Conservation (phyloP, 805 yeast species). For the Teunomyces kruisii region DNA sequence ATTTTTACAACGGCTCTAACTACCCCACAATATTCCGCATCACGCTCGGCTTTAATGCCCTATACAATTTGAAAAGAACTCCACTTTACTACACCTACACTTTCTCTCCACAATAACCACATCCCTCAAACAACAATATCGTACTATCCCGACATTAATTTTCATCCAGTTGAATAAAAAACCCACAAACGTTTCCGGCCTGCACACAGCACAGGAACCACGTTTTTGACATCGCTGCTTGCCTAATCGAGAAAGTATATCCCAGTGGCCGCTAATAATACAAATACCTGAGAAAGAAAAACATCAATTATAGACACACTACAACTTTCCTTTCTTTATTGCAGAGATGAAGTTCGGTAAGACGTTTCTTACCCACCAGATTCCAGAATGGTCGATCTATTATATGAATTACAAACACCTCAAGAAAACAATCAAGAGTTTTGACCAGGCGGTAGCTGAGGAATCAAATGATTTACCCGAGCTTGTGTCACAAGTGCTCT, state of each 20-base stretch:
- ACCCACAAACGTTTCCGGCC: not conserved
- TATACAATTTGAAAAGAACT: too few species aligned
- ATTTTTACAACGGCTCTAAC: not conserved
- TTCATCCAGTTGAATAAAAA: not conserved
- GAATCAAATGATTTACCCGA: slow-evolving; percentile 19
- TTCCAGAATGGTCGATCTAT: slow-evolving; percentile 86
- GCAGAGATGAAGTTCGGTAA: slow-evolving; percentile 76
- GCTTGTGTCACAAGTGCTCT: slow-evolving; percentile 35
- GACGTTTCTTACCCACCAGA: slow-evolving; percentile 76
- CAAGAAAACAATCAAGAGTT: slow-evolving; percentile 74
- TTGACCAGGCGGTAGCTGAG: slow-evolving; percentile 42
- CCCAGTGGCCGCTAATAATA: not conserved
- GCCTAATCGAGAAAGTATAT: slow-evolving; percentile 1
- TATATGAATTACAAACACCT: slow-evolving; percentile 85
- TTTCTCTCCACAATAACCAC: too few species aligned
- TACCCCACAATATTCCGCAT: slow-evolving; percentile 1
- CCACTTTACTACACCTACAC: too few species aligned
- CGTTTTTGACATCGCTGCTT: slow-evolving; percentile 2
- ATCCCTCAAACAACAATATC: not conserved
- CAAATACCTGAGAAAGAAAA: not conserved
- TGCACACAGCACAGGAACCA: not conserved
- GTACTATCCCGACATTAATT: too few species aligned
- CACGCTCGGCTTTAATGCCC: not conserved
- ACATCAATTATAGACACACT: not conserved
- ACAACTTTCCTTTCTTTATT: not conserved